Evolutionary conservation across 2,329 filamentous ascomycete species (phyloP).

Genomic region (Dothistroma septosporum): DNA sequence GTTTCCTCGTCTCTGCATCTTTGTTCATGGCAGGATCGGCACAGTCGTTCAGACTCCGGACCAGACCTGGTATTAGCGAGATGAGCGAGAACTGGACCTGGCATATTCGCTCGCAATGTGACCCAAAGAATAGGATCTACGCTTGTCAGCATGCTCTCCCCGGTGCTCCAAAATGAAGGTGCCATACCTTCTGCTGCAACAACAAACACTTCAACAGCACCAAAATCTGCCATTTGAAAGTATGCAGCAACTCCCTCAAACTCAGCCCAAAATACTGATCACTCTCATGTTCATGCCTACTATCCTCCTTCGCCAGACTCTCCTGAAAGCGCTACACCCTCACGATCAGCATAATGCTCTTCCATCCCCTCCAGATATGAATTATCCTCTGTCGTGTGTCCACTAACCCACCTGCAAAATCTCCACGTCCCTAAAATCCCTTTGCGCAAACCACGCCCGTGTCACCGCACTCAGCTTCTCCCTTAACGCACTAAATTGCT

Average conservation of each 20-base stretch:
- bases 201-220: slow-evolving; percentile 91
- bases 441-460: slow-evolving; percentile 93
- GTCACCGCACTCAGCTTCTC: slow-evolving; percentile 89
- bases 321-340: slow-evolving; percentile 72
- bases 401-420: slow-evolving; percentile 61
- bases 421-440: slow-evolving; percentile 85
- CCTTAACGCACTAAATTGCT: slow-evolving; percentile 83
- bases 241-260: slow-evolving; percentile 75
- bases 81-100: slow-evolving; percentile 98
- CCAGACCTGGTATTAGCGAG: slow-evolving; percentile 87
- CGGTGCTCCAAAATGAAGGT: slow-evolving; percentile 47
- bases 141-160: slow-evolving; percentile 10
- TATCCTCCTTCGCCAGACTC: slow-evolving; percentile 61
- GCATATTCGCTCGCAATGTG: slow-evolving; percentile 91
- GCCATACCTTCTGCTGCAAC: slow-evolving; percentile 80
- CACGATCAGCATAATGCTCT: slow-evolving; percentile 12
- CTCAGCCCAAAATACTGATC: slow-evolving; percentile 77
- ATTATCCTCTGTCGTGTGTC: background rate
- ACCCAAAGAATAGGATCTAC: slow-evolving; percentile 97
- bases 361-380: background rate
- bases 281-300: slow-evolving; percentile 65
- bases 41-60: slow-evolving; percentile 88
- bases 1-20: slow-evolving; percentile 70
- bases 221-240: slow-evolving; percentile 91
- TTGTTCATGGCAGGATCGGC: slow-evolving; percentile 88